phyloP scores from a whole-genome alignment of 352 stramenopile species.

The Phytophthora tentaculata region DNA sequence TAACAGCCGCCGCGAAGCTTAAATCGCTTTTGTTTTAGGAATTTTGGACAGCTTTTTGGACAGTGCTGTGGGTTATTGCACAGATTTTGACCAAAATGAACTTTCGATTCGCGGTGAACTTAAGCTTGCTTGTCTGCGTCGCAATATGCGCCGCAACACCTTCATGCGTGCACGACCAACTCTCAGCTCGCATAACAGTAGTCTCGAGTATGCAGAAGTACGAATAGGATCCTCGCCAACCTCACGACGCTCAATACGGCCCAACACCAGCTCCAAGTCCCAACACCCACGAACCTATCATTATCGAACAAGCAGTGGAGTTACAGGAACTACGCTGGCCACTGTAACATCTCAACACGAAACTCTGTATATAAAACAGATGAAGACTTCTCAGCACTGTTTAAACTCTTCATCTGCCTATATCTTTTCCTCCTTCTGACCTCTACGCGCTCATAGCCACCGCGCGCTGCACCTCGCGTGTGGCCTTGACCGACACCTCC shows the following conservation, averaged over 20 bases:
- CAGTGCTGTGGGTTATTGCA: too few species aligned
- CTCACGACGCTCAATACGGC: conserved; percentile 5
- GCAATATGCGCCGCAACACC: neutral
- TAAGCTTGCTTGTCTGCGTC: neutral
- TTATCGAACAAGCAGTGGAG: conserved; percentile 27
- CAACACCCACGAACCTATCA: conserved; percentile 3
- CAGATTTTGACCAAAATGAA: neutral
- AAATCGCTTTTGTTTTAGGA: too few species aligned
- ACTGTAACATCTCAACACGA: conserved; percentile 5
- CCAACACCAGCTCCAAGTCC: neutral
- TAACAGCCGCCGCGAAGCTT: too few species aligned
- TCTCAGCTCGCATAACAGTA: conserved; percentile 17
- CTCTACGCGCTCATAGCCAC: conserved; percentile 35
- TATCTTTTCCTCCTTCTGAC: conserved; percentile 1
- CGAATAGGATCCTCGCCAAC: conserved; percentile 22
- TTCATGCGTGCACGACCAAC: conserved; percentile 28
- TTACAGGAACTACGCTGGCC: conserved; percentile 3
- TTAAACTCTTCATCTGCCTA: conserved; percentile 1
- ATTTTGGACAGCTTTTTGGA: too few species aligned
- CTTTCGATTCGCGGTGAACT: neutral
- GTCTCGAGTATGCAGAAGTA: conserved; percentile 29
- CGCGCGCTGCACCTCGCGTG: conserved; percentile 58
- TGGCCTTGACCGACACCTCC: conserved; percentile 86
- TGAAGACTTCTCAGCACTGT: conserved; percentile 20
- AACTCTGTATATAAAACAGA: conserved; percentile 3